Conservation (phyloP, 2,329 filamentous ascomycete genomes). For the Venturia oleaginea region DNA sequence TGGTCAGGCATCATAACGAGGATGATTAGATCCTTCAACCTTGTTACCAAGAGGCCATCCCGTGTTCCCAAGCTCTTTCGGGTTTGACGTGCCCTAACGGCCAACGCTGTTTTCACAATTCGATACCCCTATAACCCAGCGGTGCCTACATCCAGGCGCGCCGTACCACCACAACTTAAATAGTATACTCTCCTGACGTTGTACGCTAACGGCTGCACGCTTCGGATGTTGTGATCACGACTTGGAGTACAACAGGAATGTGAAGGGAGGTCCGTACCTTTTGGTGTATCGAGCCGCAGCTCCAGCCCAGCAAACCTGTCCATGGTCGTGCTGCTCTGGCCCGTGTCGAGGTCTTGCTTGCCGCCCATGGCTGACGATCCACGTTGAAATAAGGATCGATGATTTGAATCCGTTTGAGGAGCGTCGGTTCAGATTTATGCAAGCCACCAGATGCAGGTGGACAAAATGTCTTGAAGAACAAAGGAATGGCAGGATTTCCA, state of each 20-base stretch:
- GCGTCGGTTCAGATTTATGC: background rate
- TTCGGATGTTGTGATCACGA: background rate
- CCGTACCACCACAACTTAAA: background rate
- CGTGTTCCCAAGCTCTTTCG: background rate
- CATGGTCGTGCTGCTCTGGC: background rate
- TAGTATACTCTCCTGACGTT: background rate
- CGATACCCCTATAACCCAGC: background rate
- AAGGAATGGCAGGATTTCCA: background rate
- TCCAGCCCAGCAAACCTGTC: constrained; percentile 28
- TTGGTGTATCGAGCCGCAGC: constrained; percentile 40
- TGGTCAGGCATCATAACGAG: background rate
- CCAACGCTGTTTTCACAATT: background rate
- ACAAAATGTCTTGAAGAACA: background rate
- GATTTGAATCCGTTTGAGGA: background rate
- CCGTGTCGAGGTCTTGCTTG: background rate
- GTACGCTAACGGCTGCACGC: background rate
- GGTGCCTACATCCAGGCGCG: background rate
- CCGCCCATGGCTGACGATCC: background rate
- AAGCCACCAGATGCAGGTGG: background rate
- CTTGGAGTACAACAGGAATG: background rate
- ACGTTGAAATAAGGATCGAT: constrained; percentile 2
- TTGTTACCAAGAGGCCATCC: background rate
- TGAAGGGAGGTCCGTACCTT: constrained; percentile 30
- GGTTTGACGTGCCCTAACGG: background rate
- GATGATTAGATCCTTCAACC: background rate